A percentile compares a stretch with the other conserved stretches of the same genome.
phyloP scores from a whole-genome alignment of 176 grass and related monocot species.

The Musa troglodytarum region DNA sequence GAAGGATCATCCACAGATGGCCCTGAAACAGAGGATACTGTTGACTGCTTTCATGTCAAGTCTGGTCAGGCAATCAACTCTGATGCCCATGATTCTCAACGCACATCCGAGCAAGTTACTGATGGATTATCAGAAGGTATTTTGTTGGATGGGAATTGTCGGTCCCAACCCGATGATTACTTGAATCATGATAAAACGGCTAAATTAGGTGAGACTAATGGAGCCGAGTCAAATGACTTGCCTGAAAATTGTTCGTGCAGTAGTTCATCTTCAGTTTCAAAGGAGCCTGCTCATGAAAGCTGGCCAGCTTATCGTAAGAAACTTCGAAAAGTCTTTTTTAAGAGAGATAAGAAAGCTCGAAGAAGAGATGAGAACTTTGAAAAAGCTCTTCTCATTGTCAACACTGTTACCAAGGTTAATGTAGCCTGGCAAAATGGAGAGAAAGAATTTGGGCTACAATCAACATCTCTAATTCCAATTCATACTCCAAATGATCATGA shows the following conservation, averaged over 20 bases:
- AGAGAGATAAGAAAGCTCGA: conserved; percentile 15
- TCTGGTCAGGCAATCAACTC: neutral
- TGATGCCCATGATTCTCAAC: neutral
- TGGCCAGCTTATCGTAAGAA: conserved; percentile 1
- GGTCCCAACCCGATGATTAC: neutral
- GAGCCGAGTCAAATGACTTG: conserved; percentile 6
- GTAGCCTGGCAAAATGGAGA: conserved; percentile 82
- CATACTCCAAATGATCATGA: conserved; percentile 81
- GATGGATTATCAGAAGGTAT: conserved; percentile 2
- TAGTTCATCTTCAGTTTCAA: conserved; percentile 8
- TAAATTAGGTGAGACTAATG: conserved; percentile 5
- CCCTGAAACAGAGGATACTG: neutral
- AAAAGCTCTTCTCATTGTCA: conserved; percentile 59
- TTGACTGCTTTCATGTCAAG: neutral
- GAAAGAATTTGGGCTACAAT: conserved; percentile 42
- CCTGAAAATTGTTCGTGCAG: neutral
- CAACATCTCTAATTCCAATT: conserved; percentile 65
- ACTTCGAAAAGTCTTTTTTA: conserved; percentile 2
- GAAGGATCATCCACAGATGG: neutral
- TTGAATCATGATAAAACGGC: neutral
- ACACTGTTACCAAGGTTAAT: conserved; percentile 56
- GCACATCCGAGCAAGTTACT: neutral
- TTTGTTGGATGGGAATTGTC: neutral
- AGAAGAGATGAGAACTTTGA: conserved; percentile 71
- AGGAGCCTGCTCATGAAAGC: conserved; percentile 1